Base-by-base conservation (phyloP, 1,139 yeast genomes). In the Debaryomycetaceae sp. region DNA sequence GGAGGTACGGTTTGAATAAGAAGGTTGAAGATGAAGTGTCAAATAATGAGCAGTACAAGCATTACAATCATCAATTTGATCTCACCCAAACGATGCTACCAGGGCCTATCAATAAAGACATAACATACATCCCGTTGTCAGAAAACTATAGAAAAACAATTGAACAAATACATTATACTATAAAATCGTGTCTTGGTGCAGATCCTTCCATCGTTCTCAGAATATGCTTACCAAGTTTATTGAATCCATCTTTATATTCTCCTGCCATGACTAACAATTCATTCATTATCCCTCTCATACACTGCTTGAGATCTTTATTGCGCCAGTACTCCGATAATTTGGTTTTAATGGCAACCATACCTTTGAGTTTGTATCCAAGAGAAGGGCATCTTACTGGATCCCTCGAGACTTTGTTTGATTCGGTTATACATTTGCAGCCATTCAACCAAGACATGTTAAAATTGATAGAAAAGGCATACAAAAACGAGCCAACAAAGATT, bases 221-320 rank as follows among this genome's bases (percentile, higher is more conserved):
- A 45, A 59, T 92, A 2, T 75, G 85, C 0, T 60, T 89, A 3
- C 98, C 98, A 0, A 75, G 81, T 8, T 68, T 92, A 28, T 67
- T 92, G 40, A 86, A 86, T 50, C 98, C 98, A 1, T 80, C 87
- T 15, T 58, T 81, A 35, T 91, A 87, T 56, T 70, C 80, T 2
- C 83, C 87, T 2, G 55, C 54, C n/a, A 60, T 71, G 38, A 68
- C 79, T 5, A 57, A 65, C 11, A 71, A 84, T 0, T 52, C 66
- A 1, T 73, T 73, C 38, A 67, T 83, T 1, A 54, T 87, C 4
- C 81, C 84, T 3, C 80, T 92, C 44, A 48, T 87, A 13, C 86
- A 81, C 53, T 66, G 79, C 2, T 58, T 92, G 35, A 73, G 83
- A 41, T 61, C 78, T 0, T 51, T 89, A 5, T 58, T 81, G 5